Percentiles rank a stretch among this genome's conserved stretches.
Conservation (phyloP, 2,329 filamentous ascomycete species). For the Karstenula rhodostoma region DNA sequence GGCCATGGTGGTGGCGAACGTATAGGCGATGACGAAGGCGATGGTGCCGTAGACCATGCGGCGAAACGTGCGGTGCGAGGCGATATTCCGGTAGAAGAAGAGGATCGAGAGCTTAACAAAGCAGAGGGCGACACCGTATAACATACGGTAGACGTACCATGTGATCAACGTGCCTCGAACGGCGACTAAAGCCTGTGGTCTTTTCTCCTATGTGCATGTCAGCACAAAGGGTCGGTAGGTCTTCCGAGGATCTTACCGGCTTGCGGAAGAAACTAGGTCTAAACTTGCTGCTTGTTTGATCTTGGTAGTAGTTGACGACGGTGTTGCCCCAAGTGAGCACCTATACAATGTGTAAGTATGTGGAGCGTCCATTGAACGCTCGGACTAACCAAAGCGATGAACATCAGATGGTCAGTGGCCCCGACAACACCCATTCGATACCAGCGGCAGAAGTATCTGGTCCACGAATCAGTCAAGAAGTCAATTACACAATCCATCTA, state of each 20-base stretch:
- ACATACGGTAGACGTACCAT: constrained; percentile 47
- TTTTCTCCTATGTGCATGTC: constrained; percentile 36
- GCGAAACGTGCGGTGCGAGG: constrained; percentile 43
- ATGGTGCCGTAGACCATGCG: constrained; percentile 40
- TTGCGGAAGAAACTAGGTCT: constrained; percentile 34
- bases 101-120: constrained; percentile 45
- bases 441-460: constrained; percentile 46
- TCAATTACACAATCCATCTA: neutral
- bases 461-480: constrained; percentile 13
- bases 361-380: neutral
- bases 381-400: constrained; percentile 39
- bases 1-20: constrained; percentile 37
- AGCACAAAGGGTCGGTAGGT: constrained; percentile 11
- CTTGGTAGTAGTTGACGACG: constrained; percentile 47
- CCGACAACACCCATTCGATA: constrained; percentile 42
- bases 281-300: constrained; percentile 36
- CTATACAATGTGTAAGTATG: constrained; percentile 29
- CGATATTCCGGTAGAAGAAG: constrained; percentile 47
- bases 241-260: constrained; percentile 30
- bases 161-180: constrained; percentile 41
- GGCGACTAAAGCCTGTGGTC: constrained; percentile 30
- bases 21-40: constrained; percentile 41
- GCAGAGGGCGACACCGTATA: constrained; percentile 39
- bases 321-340: constrained; percentile 47
- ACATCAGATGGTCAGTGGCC: constrained; percentile 46